phyloP scores from a whole-genome alignment of 192 early-diverging fungal species.

The Coemansia sp. region DNA sequence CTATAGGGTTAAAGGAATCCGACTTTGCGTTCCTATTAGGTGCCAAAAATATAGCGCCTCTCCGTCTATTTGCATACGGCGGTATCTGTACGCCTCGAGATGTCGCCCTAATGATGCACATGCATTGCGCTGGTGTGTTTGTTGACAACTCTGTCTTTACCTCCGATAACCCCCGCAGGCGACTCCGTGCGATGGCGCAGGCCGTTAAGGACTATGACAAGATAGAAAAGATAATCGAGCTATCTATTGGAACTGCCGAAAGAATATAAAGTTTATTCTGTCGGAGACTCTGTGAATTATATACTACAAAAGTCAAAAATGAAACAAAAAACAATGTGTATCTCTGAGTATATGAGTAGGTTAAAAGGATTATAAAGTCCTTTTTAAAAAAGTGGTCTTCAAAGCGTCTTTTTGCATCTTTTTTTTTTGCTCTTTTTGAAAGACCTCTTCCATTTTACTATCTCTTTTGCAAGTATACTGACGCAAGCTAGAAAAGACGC shows the following conservation, averaged over 20 bases:
- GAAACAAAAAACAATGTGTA: too few species aligned
- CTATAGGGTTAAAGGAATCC: not conserved
- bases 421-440: too few species aligned
- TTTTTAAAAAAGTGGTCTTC: too few species aligned
- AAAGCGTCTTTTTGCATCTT: too few species aligned
- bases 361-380: too few species aligned
- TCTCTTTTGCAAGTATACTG: too few species aligned
- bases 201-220: not conserved
- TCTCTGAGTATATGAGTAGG: too few species aligned
- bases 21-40: not conserved
- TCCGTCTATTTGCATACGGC: not conserved
- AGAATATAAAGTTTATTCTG: not conserved
- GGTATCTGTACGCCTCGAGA: conserved; percentile 1
- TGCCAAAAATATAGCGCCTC: not conserved
- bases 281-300: too few species aligned
- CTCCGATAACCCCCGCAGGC: not conserved
- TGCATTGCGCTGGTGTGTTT: not conserved
- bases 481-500: not conserved
- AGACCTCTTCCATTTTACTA: too few species aligned
- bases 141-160: not conserved
- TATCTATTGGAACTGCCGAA: not conserved
- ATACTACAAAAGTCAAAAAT: too few species aligned
- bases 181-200: not conserved
- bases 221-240: not conserved
- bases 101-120: not conserved